Percentiles rank a stretch among this genome's conserved stretches.
These are phyloP conservation scores for Salix dunnii DNA, from an alignment of 345 rosid species.

Conservation along the genomic window DNA sequence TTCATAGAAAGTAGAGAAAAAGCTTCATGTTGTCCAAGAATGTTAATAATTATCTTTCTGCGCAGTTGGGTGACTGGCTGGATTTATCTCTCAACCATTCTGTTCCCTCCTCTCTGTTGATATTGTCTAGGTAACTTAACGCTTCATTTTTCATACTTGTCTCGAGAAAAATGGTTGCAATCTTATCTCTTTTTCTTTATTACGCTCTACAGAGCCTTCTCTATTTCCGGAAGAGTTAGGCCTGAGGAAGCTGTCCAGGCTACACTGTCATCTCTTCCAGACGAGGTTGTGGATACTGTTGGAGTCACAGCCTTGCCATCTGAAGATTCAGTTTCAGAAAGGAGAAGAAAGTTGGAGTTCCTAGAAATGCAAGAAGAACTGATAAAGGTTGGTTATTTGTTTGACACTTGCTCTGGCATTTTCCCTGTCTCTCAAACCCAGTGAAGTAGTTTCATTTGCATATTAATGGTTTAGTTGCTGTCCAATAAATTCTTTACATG, in stretches of 20 bases:
- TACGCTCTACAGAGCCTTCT: constrained; percentile 60
- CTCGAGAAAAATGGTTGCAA: not conserved
- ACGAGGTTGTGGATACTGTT: constrained; percentile 94
- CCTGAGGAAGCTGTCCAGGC: constrained; percentile 99
- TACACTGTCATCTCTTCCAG: constrained; percentile 91
- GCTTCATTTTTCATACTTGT: constrained; percentile 13
- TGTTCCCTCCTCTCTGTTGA: constrained; percentile 88
- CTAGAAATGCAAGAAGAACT: constrained; percentile 96
- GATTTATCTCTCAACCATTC: constrained; percentile 90
- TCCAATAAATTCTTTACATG: not conserved
- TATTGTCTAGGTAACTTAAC: constrained; percentile 69
- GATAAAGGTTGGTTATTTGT: constrained; percentile 57
- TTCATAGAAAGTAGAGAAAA: not conserved
- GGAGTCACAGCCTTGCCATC: constrained; percentile 83
- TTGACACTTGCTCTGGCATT: constrained; percentile 6
- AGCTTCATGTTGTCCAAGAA: constrained; percentile 14
- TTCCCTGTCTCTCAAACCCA: not conserved
- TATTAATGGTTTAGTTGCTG: not conserved
- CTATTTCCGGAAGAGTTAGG: constrained; percentile 83
- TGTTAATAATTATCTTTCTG: constrained; percentile 17
- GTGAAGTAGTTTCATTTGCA: not conserved
- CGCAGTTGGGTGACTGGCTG: constrained; percentile 88
- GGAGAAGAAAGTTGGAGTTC: constrained; percentile 91
- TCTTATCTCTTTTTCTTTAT: constrained; percentile 8
- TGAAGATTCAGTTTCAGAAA: constrained; percentile 87